Evolutionary conservation across 1,284 basidiomycete species (phyloP).

Genomic region (Ustilago vetiveriae): DNA sequence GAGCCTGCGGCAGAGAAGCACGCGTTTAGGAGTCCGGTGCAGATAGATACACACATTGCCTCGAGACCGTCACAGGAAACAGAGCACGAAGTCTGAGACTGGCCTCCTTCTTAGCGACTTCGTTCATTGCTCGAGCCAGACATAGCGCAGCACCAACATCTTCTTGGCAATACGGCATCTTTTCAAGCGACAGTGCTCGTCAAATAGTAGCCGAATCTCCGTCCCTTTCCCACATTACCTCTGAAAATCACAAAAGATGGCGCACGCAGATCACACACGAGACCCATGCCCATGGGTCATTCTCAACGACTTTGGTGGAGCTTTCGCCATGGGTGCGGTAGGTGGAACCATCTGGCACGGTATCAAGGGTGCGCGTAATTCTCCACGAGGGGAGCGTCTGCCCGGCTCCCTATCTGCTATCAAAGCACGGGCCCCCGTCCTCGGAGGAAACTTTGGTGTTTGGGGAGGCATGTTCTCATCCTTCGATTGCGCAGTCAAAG

Average conservation of each 20-base stretch:
- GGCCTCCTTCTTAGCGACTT: no score
- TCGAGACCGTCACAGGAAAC: no score
- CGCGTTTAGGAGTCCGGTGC: no score
- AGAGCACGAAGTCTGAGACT: no score
- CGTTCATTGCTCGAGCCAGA: no score
- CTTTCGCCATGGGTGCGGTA: conserved; percentile 87
- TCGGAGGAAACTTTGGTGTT: conserved; percentile 96
- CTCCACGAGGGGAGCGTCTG: conserved; percentile 91
- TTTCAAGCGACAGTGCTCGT: no score
- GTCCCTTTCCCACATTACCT: not conserved
- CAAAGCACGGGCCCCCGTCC: conserved; percentile 97
- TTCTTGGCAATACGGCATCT: no score
- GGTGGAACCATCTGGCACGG: conserved; percentile 99
- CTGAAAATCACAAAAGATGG: conserved; percentile 12
- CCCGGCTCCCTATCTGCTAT: conserved; percentile 93
- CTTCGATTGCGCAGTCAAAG: conserved; percentile 97
- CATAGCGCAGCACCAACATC: no score
- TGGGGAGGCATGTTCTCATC: conserved; percentile 84
- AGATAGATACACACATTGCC: no score
- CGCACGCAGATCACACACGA: conserved; percentile 58
- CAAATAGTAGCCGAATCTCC: not conserved
- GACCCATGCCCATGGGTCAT: conserved; percentile 88
- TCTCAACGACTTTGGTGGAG: conserved; percentile 97
- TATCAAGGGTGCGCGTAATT: conserved; percentile 97
- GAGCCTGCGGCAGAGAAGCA: no score